Base-by-base conservation (phyloP, 2,329 filamentous ascomycete genomes). In the Colletotrichum truncatum region DNA sequence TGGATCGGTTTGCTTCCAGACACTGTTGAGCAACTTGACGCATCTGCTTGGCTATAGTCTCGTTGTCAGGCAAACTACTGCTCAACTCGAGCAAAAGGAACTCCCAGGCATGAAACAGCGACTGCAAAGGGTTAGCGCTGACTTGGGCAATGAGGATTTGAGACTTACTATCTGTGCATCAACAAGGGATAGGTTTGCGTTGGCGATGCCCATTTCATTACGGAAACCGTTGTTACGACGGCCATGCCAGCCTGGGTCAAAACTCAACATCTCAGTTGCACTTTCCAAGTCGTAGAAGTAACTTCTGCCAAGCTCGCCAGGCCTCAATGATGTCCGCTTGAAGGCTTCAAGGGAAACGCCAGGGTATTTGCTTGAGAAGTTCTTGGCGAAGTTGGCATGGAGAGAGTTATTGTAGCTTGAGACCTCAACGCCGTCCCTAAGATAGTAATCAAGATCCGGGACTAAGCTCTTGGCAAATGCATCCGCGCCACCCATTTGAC, bases 71-170 rank as follows among this genome's bases (percentile, higher is more conserved):
- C n/a, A 88, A 77, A 65, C 84, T 87, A 36, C 88, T 88, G 74
- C 91, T 93, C 51, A 99, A 85, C 73, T 98, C 95, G 52, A 96
- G 85, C 12, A 95, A 87, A 8, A 99, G 84, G 64, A 93, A 90
- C 75, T 97, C 94, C 93, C 95, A 98, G 59, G 93, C 92, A 71
- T 93, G 89, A 68, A 98, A 91, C 16, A 99, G 87, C 43, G 89
- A 87, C 91, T 93, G 72, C 34, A 63, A 62, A 11, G 21, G 46
- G 70, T 81, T 72, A 80, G 34, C 56, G 18, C 14, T 18, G 9
- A 32, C 18, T 11, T 18, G 4, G 12, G 11, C 36, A n/a, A 21
- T 1, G 25, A 41, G n/a, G n/a, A 18, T 6, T 21, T 25, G 38
- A 38, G 34, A 82, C 90, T 79, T 83, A 93, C 90, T 69, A 96